These are phyloP conservation scores for Arabidopsis lyrata DNA, from an alignment of 441 rosid species.

Conservation along the genomic window DNA sequence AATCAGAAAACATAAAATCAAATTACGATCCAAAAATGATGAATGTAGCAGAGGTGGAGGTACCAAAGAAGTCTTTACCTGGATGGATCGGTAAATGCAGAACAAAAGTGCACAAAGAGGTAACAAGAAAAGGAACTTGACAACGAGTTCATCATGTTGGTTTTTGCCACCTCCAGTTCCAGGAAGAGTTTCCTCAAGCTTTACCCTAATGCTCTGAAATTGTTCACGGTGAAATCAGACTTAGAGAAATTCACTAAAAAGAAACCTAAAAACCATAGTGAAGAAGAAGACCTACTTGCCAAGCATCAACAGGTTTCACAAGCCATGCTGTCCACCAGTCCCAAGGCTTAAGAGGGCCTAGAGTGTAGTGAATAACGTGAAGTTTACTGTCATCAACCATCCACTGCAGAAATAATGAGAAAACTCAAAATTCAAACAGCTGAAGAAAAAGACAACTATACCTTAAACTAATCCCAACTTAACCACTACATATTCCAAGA, in stretches of 20 bases:
- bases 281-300: slow-evolving; percentile 74
- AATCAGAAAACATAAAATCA: slow-evolving; percentile 30
- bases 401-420: slow-evolving; percentile 66
- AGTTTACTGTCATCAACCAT: slow-evolving; percentile 97
- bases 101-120: slow-evolving; percentile 72
- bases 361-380: slow-evolving; percentile 92
- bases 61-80: slow-evolving; percentile 53
- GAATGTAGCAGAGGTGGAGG: slow-evolving; percentile 24
- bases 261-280: slow-evolving; percentile 48
- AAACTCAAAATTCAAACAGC: slow-evolving; percentile 28
- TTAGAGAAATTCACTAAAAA: slow-evolving; percentile 19
- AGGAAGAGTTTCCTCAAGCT: slow-evolving; percentile 85
- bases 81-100: slow-evolving; percentile 60
- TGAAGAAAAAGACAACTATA: not conserved
- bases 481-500: not conserved
- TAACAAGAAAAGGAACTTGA: slow-evolving; percentile 74
- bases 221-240: slow-evolving; percentile 32
- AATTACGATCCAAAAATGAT: slow-evolving; percentile 6
- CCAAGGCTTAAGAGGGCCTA: slow-evolving; percentile 98
- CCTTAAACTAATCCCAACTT: slow-evolving; percentile 13
- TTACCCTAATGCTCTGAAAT: slow-evolving; percentile 71
- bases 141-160: slow-evolving; percentile 69
- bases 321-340: slow-evolving; percentile 99
- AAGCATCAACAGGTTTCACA: slow-evolving; percentile 92
- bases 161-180: slow-evolving; percentile 92